Evolutionary conservation across 108 stramenopile genomes (phyloP).

Genomic region (Pseudonitzschia multistriata): DNA sequence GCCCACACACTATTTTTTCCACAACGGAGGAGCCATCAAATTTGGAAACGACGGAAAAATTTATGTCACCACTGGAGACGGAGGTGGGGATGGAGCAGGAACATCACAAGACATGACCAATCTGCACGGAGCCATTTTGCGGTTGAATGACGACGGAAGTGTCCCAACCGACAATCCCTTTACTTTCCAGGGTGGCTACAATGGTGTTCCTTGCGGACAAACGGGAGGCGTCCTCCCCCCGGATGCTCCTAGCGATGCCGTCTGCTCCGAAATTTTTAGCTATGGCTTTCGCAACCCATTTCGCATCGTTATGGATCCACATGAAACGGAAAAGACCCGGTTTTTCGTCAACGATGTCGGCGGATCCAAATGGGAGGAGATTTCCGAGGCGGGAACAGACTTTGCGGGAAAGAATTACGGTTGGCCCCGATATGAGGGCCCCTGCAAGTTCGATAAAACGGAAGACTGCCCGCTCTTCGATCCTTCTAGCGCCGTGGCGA

Average conservation of each 20-base stretch:
- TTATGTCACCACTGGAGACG: conserved; percentile 35
- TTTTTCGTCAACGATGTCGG: conserved; percentile 39
- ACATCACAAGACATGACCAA: conserved; percentile 19
- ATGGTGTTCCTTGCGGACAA: conserved; percentile 22
- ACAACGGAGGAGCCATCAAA: conserved; percentile 33
- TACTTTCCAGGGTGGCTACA: conserved; percentile 13
- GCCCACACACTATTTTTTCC: conserved; percentile 11
- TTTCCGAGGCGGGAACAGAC: conserved; percentile 26
- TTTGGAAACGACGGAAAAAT: conserved; percentile 47
- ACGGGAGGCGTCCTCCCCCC: not conserved
- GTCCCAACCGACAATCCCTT: conserved; percentile 40
- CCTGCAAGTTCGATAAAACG: conserved; percentile 20
- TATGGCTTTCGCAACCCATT: conserved; percentile 42
- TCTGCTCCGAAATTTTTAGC: conserved; percentile 31
- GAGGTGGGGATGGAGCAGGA: not conserved
- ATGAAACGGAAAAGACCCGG: conserved; percentile 9
- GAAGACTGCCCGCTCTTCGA: conserved; percentile 13
- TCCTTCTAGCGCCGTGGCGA: not conserved
- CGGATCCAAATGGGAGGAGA: conserved; percentile 35
- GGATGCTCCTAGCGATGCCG: conserved; percentile 2
- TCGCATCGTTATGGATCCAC: conserved; percentile 36
- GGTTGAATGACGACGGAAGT: conserved; percentile 31
- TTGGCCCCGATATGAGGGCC: conserved; percentile 32
- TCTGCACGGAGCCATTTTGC: conserved; percentile 24
- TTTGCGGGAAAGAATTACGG: conserved; percentile 35